Evolutionary conservation across 1,139 yeast genomes (phyloP).

Genomic region (Saccharomycopsis hybrid): DNA sequence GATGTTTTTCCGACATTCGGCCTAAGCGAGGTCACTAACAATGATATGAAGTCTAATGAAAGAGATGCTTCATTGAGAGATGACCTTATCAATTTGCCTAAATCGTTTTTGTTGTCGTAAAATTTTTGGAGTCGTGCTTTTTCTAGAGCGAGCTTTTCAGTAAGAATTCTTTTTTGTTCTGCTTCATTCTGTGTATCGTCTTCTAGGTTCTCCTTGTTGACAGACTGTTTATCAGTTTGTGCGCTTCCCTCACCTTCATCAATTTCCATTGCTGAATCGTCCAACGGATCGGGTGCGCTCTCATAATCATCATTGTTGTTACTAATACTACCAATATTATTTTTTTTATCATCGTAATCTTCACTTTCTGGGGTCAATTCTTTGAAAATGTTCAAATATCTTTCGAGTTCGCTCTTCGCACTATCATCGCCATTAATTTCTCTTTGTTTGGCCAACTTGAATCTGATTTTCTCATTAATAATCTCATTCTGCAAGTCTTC

Average conservation of each 20-base stretch:
- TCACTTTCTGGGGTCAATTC: slow-evolving; percentile 21
- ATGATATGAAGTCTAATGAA: slow-evolving; percentile 79
- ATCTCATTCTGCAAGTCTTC: slow-evolving; percentile 45
- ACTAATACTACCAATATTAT: too few relatives aligned
- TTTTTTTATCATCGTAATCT: not conserved
- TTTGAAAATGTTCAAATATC: slow-evolving; percentile 15
- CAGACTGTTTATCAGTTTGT: not conserved
- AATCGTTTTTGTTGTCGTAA: slow-evolving; percentile 47
- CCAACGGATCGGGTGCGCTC: not conserved
- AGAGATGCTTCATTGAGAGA: slow-evolving; percentile 89
- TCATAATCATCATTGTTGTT: not conserved
- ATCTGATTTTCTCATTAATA: slow-evolving; percentile 24
- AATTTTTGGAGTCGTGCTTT: slow-evolving; percentile 39
- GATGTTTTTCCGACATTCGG: slow-evolving; percentile 84
- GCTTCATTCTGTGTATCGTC: slow-evolving; percentile 22
- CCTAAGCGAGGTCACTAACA: slow-evolving; percentile 71
- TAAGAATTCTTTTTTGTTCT: slow-evolving; percentile 19
- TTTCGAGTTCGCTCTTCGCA: slow-evolving; percentile 6
- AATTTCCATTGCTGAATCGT: slow-evolving; percentile 22
- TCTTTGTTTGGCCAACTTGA: not conserved
- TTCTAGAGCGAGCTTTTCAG: slow-evolving; percentile 16
- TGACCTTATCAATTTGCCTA: slow-evolving; percentile 47
- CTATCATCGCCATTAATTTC: slow-evolving; percentile 3
- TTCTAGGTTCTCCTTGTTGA: not conserved
- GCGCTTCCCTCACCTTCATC: slow-evolving; percentile 18